phyloP scores from a whole-genome alignment of 345 rosid genomes.

The Citrus australasica region DNA sequence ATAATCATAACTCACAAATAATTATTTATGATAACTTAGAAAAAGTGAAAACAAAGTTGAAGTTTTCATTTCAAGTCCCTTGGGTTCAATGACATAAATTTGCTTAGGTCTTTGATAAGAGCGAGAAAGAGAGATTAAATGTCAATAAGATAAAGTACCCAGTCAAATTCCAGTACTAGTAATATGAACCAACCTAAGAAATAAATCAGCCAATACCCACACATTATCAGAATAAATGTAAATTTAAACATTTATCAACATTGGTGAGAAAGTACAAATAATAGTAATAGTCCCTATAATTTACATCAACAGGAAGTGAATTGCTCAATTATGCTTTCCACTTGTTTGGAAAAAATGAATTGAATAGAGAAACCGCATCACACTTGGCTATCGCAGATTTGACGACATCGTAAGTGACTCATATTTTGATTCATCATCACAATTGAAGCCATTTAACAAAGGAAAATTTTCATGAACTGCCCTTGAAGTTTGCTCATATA shows the following conservation, averaged over 20 bases:
- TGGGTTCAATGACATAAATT: background rate
- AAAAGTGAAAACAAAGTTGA: background rate
- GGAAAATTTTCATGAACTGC: background rate
- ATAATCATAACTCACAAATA: background rate
- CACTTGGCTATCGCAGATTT: background rate
- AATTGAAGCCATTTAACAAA: background rate
- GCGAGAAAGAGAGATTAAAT: background rate
- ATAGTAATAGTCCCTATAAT: background rate
- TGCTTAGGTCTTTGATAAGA: background rate
- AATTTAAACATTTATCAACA: background rate
- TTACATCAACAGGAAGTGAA: background rate
- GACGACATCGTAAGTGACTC: background rate
- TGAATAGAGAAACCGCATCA: background rate
- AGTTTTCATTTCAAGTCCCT: background rate
- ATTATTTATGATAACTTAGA: background rate
- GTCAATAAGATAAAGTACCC: background rate
- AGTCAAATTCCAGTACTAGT: background rate
- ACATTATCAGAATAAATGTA: background rate
- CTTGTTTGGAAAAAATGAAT: background rate
- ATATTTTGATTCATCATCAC: background rate
- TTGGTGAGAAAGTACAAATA: background rate
- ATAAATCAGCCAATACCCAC: background rate
- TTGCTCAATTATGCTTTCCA: background rate
- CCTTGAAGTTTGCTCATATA: background rate
- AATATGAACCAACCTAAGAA: background rate